Conservation (phyloP, 495 filamentous ascomycete genomes). For the Penicillium fimorum region DNA sequence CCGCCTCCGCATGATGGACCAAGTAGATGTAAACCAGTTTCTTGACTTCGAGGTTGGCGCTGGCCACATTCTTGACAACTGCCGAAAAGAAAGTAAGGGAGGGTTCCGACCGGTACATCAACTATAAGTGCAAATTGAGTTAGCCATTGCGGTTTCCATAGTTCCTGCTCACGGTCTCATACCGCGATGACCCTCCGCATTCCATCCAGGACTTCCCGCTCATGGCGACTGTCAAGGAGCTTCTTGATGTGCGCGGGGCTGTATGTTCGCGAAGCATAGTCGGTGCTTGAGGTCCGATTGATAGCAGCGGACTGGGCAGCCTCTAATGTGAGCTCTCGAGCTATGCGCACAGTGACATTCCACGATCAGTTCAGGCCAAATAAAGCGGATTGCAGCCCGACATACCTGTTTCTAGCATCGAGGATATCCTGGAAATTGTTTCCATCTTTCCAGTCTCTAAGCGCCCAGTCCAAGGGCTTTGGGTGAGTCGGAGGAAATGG, state of each 20-base stretch:
- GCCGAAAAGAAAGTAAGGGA: slow-evolving; percentile 88
- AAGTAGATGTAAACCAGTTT: slow-evolving; percentile 98
- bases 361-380: slow-evolving; percentile 23
- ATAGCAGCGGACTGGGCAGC: slow-evolving; percentile 78
- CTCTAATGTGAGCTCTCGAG: slow-evolving; percentile 94
- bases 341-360: slow-evolving; percentile 46
- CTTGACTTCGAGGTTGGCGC: slow-evolving; percentile 86
- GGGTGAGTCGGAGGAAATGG: slow-evolving; percentile 17
- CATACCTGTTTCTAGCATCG: slow-evolving; percentile 86
- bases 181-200: slow-evolving; percentile 87
- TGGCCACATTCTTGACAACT: slow-evolving; percentile 95
- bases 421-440: slow-evolving; percentile 92
- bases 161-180: slow-evolving; percentile 30
- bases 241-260: slow-evolving; percentile 76
- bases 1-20: slow-evolving; percentile 89
- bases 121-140: slow-evolving; percentile 50
- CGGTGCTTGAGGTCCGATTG: slow-evolving; percentile 39
- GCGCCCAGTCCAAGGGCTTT: slow-evolving; percentile 22
- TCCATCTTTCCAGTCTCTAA: slow-evolving; percentile 62
- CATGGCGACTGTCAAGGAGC: slow-evolving; percentile 89
- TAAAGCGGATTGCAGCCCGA: background rate
- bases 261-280: slow-evolving; percentile 44
- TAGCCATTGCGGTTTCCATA: slow-evolving; percentile 14
- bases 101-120: slow-evolving; percentile 86
- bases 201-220: slow-evolving; percentile 89